These are phyloP conservation scores for Hura crepitans DNA, from an alignment of 441 rosid genomes.

Conservation along the genomic window DNA sequence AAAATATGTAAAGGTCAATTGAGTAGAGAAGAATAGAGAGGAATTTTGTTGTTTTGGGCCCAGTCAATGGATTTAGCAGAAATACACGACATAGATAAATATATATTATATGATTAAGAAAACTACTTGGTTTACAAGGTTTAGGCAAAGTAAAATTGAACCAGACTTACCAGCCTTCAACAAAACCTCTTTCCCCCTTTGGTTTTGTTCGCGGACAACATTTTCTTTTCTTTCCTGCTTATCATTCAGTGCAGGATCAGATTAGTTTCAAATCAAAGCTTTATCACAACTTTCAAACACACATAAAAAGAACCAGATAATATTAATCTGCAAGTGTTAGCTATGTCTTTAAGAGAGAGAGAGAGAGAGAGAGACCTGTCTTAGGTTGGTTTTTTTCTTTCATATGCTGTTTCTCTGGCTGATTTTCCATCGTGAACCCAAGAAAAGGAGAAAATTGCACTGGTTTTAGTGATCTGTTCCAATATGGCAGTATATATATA, in stretches of 20 bases:
- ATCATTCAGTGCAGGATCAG: neutral
- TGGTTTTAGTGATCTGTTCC: neutral
- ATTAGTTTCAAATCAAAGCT: neutral
- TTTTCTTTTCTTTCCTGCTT: neutral
- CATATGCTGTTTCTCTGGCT: neutral
- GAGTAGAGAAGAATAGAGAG: too few relatives aligned
- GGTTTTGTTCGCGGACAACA: conserved; percentile 1
- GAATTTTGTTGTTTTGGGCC: too few relatives aligned
- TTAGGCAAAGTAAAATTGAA: neutral
- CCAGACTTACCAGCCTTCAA: conserved; percentile 17
- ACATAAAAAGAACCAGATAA: neutral
- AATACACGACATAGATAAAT: too few relatives aligned
- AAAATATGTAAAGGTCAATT: too few relatives aligned
- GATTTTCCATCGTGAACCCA: neutral
- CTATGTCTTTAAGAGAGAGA: neutral
- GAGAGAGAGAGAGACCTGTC: neutral
- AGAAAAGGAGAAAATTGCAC: neutral
- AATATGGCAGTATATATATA: too few relatives aligned
- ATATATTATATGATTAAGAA: too few relatives aligned
- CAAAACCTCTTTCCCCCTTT: conserved; percentile 13
- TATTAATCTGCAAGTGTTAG: neutral
- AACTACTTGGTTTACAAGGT: too few relatives aligned
- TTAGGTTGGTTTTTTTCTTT: neutral
- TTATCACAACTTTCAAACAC: neutral
- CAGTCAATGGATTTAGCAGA: too few relatives aligned